A percentile compares a stretch with the other conserved stretches of the same genome.
phyloP scores from a whole-genome alignment of 129 eudicot genomes.

The Tanacetum coccineum region DNA sequence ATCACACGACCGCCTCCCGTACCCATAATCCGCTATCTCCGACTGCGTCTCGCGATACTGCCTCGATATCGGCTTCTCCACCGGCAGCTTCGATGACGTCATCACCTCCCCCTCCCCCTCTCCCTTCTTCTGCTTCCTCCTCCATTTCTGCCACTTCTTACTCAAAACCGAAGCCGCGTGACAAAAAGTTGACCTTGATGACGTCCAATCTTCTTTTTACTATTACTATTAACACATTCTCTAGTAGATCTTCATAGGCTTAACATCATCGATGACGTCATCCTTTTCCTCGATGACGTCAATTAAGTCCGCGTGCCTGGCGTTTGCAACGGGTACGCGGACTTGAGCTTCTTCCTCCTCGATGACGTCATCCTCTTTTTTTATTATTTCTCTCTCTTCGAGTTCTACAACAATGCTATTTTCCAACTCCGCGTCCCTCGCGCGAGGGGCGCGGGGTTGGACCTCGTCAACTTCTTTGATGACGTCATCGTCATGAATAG shows the following conservation, averaged over 20 bases:
- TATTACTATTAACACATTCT: conserved; percentile 17
- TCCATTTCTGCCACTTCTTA: conserved; percentile 86
- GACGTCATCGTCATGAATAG: conserved; percentile 37
- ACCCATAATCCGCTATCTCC: conserved; percentile 86
- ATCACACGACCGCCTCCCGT: conserved; percentile 85
- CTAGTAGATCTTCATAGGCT: conserved; percentile 68
- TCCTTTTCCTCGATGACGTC: neutral
- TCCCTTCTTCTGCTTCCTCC: conserved; percentile 69
- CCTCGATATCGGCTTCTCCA: conserved; percentile 62
- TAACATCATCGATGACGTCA: conserved; percentile 32
- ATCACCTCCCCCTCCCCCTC: conserved; percentile 21
- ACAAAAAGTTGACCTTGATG: conserved; percentile 52
- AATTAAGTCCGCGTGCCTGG: no score
- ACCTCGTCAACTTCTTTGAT: conserved; percentile 34
- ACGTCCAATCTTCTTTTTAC: neutral
- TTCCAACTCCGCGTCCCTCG: no score
- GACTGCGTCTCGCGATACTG: conserved; percentile 76
- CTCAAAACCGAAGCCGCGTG: conserved; percentile 88
- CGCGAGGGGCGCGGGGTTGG: no score
- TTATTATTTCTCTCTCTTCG: no score
- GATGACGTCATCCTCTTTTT: neutral
- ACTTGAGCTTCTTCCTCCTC: no score
- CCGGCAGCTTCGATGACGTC: conserved; percentile 53
- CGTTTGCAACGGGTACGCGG: no score
- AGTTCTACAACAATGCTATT: no score